Percentiles rank a stretch among this genome's conserved stretches.
These are phyloP conservation scores for Blumeriella jaapii DNA, from an alignment of 2,329 filamentous ascomycete species.

Conservation along the genomic window DNA sequence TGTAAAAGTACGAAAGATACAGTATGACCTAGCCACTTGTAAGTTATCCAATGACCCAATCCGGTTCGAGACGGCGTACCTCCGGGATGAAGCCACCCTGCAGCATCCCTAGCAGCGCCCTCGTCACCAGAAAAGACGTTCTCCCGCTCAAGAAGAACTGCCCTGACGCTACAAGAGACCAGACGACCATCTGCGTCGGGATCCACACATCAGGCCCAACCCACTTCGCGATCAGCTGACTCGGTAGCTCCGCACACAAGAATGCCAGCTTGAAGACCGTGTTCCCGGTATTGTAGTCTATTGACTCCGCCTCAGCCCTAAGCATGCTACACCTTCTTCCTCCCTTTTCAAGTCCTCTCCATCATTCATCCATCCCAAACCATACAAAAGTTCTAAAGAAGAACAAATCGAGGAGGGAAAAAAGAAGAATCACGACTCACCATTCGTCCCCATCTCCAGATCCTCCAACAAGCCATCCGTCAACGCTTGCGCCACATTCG, in stretches of 20 bases:
- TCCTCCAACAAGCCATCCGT: slow-evolving; percentile 44
- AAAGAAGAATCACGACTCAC: no score
- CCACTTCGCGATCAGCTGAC: slow-evolving; percentile 37
- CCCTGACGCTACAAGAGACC: slow-evolving; percentile 43
- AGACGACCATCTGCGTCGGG: slow-evolving; percentile 41
- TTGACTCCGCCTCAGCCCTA: slow-evolving; percentile 2
- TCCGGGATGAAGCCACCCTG: slow-evolving; percentile 46
- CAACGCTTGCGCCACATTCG: slow-evolving; percentile 46
- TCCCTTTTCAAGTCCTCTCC: no score
- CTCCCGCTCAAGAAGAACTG: slow-evolving; percentile 28
- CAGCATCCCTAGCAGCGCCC: slow-evolving; percentile 21
- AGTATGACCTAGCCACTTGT: slow-evolving; percentile 33
- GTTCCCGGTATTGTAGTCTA: slow-evolving; percentile 37
- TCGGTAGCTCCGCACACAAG: slow-evolving; percentile 42
- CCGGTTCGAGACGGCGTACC: slow-evolving; percentile 31
- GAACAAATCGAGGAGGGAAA: no score
- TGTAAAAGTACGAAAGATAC: slow-evolving; percentile 63
- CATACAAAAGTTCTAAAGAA: no score
- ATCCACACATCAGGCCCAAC: slow-evolving; percentile 41
- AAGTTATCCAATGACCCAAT: background rate
- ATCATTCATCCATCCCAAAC: no score
- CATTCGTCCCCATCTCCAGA: slow-evolving; percentile 33
- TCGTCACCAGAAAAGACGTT: slow-evolving; percentile 26
- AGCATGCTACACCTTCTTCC: no score
- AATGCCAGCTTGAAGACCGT: slow-evolving; percentile 30